Conservation (phyloP, 2,329 filamentous ascomycete genomes). For the Spiromastix sp. region DNA sequence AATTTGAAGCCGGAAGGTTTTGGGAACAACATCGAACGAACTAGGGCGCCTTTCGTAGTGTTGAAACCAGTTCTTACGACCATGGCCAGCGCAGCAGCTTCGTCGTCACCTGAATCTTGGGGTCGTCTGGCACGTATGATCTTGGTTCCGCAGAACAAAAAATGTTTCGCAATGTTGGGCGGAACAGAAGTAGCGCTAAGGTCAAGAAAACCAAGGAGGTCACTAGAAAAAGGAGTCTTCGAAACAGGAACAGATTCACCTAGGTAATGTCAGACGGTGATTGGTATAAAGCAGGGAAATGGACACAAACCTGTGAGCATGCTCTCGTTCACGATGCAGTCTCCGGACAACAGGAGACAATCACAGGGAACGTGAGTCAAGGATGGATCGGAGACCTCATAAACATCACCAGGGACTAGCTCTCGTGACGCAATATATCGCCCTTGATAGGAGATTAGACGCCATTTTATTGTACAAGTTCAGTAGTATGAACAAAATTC, state of each 20-base stretch:
- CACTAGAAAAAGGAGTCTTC: slow-evolving; percentile 73
- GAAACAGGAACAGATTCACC: slow-evolving; percentile 95
- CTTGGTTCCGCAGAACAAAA: slow-evolving; percentile 90
- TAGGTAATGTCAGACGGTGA: slow-evolving; percentile 20
- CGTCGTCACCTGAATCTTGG: slow-evolving; percentile 73
- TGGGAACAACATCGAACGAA: slow-evolving; percentile 96
- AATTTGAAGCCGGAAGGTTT: slow-evolving; percentile 99
- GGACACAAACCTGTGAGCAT: slow-evolving; percentile 66
- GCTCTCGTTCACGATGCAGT: slow-evolving; percentile 98
- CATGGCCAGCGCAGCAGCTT: slow-evolving; percentile 83
- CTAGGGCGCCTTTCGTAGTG: slow-evolving; percentile 90
- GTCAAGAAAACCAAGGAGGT: slow-evolving; percentile 65
- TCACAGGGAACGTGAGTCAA: slow-evolving; percentile 84
- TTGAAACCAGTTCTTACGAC: slow-evolving; percentile 93
- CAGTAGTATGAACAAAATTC: not conserved
- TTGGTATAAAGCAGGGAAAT: slow-evolving; percentile 3
- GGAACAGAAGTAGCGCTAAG: slow-evolving; percentile 72
- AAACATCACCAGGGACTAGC: slow-evolving; percentile 89
- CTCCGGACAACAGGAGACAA: slow-evolving; percentile 79
- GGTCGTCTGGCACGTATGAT: slow-evolving; percentile 84
- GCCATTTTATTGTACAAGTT: slow-evolving; percentile 1
- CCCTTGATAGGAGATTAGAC: slow-evolving; percentile 40
- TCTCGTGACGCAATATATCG: slow-evolving; percentile 76
- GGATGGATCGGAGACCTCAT: slow-evolving; percentile 90
- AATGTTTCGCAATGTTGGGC: slow-evolving; percentile 74